phyloP scores from a whole-genome alignment of 2,329 filamentous ascomycete species.

The Fusarium tricinctum region DNA sequence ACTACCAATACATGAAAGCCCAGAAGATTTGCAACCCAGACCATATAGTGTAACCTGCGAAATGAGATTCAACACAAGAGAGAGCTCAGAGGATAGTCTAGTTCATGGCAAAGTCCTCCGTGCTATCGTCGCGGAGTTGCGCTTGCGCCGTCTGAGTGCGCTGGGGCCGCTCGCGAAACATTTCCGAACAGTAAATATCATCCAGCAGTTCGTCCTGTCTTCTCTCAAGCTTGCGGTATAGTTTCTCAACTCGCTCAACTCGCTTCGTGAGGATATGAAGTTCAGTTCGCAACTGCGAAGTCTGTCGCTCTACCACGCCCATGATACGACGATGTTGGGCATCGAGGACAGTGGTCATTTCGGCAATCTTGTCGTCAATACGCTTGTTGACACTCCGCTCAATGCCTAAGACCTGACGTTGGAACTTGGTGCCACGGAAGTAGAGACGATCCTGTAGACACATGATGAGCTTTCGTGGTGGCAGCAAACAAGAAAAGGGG shows the following conservation, averaged over 20 bases:
- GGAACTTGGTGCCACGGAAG: background rate
- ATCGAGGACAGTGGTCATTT: background rate
- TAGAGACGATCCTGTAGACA: constrained; percentile 19
- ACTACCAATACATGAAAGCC: background rate
- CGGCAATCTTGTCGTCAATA: constrained; percentile 6
- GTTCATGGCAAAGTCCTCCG: background rate
- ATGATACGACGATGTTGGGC: background rate
- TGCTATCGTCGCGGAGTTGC: too few species aligned
- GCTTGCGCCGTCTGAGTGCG: too few species aligned
- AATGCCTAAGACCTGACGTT: constrained; percentile 9
- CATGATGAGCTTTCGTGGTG: background rate
- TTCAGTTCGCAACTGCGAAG: too few species aligned
- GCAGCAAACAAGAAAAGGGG: background rate
- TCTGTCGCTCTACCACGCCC: too few species aligned
- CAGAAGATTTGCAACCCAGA: background rate
- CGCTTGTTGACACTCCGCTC: background rate
- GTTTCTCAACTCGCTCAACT: too few species aligned
- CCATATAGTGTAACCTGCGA: background rate
- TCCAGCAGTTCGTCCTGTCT: too few species aligned
- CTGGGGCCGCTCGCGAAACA: too few species aligned
- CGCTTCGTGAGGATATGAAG: too few species aligned
- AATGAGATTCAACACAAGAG: background rate
- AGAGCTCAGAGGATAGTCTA: background rate
- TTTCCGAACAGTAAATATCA: too few species aligned
- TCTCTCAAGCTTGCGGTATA: too few species aligned